Percentiles rank a stretch among this genome's conserved stretches.
Evolutionary conservation across 805 yeast species (phyloP).

Genomic region (Schwanniomyces occidentalis): DNA sequence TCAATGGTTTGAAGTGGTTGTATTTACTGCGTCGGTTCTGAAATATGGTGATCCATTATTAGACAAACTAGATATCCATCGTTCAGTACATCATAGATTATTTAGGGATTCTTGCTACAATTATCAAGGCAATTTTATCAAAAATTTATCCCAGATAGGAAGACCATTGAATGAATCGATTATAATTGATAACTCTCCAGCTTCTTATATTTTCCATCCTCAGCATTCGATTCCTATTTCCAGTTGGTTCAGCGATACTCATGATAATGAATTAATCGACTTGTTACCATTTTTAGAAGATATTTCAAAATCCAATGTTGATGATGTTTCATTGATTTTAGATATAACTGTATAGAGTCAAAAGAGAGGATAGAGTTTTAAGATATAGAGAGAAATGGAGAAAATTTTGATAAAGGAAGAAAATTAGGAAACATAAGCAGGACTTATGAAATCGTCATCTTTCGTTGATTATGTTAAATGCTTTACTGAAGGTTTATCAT

Average conservation of each 20-base stretch:
- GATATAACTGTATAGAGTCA: conserved; percentile 60
- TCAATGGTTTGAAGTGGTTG: conserved; percentile 87
- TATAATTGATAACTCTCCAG: conserved; percentile 96
- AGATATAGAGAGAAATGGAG: background rate
- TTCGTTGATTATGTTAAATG: no score
- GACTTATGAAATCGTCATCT: conserved; percentile 15
- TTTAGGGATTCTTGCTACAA: conserved; percentile 94
- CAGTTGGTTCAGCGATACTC: conserved; percentile 97
- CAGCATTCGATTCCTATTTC: conserved; percentile 97
- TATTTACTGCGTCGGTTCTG: conserved; percentile 93
- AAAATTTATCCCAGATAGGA: conserved; percentile 91
- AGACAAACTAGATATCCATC: conserved; percentile 78
- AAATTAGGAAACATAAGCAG: conserved; percentile 10
- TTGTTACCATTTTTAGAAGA: conserved; percentile 89
- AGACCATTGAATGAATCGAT: conserved; percentile 83
- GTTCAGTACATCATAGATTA: conserved; percentile 82
- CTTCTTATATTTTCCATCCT: conserved; percentile 97
- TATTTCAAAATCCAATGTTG: conserved; percentile 67
- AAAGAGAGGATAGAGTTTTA: no score
- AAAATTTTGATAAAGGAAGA: conserved; percentile 1
- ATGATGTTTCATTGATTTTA: conserved; percentile 81
- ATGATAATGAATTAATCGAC: conserved; percentile 92
- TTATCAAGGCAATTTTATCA: conserved; percentile 92
- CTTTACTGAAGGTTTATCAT: no score
- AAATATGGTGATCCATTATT: conserved; percentile 95